Base-by-base conservation (phyloP, 1,284 basidiomycete species). In the Melampsora larici-populina region DNA sequence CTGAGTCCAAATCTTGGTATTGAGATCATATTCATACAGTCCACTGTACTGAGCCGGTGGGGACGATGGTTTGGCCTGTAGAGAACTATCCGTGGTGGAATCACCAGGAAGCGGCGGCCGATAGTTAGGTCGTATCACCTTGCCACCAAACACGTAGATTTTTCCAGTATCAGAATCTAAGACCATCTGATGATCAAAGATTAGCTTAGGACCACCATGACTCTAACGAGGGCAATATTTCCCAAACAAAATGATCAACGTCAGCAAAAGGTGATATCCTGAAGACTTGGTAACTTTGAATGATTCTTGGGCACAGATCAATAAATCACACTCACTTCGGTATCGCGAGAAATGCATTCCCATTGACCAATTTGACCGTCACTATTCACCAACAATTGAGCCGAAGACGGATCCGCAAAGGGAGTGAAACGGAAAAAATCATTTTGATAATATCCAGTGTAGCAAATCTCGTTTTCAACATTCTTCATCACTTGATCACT, bases 111-210 rank as follows among this genome's bases (percentile, higher is more conserved):
- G 90, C 60, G 85, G 81, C 0, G 84, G 82, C 21, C 87, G 85
- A 86, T 87, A 87, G 40, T 90, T 86, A 6, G 87, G 88, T 79
- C 91, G 89, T 26, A 90, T 87, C 9, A 92, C 86, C 11, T 90
- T 87, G 2, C 92, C 92, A 13, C 92, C 92, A 80, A 90, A 91
- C 13, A 92, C 88, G 79, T 92, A 93, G 24, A 94, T 82, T 18
- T 89, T 87, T 82, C 91, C 90, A 0, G 87, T 85, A 21, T 90
- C 89, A 33, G 87, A 87, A 81, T 93, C 91, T 79, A 93, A 88
- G 51, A 86, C 89, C 88, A 93, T 90, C 82, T 92, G 90, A 81
- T 92, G 92, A 82, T 93, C 92, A 80, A 89, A 91, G 70, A 92
- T 85, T 48, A 92, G 85, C 1, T 89, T 89, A 6, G 92, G 92